Evolutionary conservation across 129 eudicot species (phyloP).

Genomic region (Smallanthus sonchifolius): DNA sequence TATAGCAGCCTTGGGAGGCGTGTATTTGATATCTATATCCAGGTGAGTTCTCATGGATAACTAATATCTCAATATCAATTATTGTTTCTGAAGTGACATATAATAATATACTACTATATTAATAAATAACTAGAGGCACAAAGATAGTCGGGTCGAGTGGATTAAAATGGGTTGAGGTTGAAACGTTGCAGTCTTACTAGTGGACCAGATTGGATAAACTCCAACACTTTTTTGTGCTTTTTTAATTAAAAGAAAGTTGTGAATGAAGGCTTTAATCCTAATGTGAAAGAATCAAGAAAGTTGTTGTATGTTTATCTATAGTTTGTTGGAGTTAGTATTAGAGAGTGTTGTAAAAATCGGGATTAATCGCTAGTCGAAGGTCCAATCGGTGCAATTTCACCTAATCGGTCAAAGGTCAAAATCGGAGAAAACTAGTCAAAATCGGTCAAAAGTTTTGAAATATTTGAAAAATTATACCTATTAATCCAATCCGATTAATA

Average conservation of each 20-base stretch:
- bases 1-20: slow-evolving; percentile 78
- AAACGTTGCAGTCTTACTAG: background rate
- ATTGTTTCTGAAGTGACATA: background rate
- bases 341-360: no score
- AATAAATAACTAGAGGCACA: background rate
- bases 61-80: background rate
- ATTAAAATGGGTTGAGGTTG: background rate
- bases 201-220: background rate
- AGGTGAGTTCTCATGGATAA: slow-evolving; percentile 37
- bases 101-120: background rate
- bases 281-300: no score
- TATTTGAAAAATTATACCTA: no score
- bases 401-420: no score
- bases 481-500: no score
- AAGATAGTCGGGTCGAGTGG: background rate
- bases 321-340: no score
- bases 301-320: no score
- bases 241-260: background rate
- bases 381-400: no score
- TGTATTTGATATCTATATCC: slow-evolving; percentile 73
- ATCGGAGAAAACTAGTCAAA: no score
- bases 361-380: no score
- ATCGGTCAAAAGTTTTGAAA: no score
- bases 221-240: background rate
- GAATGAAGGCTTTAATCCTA: no score